Conservation (phyloP, 352 stramenopile species). For the Phytophthora capsici region DNA sequence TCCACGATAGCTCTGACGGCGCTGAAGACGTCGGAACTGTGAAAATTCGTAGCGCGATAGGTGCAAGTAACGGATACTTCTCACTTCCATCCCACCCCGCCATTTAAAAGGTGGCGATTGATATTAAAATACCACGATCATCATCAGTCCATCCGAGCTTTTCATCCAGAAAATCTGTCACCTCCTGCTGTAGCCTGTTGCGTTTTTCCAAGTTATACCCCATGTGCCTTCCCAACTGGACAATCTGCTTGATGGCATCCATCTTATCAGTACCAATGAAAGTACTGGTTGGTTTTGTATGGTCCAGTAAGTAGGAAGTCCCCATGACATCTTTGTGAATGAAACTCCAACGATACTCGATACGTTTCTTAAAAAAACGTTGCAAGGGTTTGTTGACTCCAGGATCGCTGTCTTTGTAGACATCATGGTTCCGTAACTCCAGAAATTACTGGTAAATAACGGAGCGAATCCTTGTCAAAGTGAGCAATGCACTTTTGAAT, state of each 20-base stretch:
- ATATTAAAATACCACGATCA: conserved; percentile 1
- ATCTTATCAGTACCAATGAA: conserved; percentile 3
- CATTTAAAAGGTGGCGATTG: background rate
- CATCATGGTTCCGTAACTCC: no score
- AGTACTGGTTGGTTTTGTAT: background rate
- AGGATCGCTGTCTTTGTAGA: no score
- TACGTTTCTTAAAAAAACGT: no score
- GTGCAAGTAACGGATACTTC: background rate
- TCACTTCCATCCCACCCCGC: conserved; percentile 5
- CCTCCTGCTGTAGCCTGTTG: conserved; percentile 1
- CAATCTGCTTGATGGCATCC: background rate
- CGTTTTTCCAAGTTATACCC: background rate
- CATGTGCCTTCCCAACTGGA: background rate
- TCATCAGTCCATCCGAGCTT: background rate
- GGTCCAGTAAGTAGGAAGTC: conserved; percentile 5
- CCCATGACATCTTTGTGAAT: conserved; percentile 4
- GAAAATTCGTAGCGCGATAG: conserved; percentile 9
- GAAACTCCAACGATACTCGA: conserved; percentile 5
- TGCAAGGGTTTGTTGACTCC: no score
- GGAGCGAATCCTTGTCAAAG: no score
- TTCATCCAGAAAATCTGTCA: conserved; percentile 2
- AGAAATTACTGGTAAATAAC: no score
- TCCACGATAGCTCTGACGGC: conserved; percentile 5
- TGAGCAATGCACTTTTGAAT: no score
- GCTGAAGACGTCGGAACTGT: conserved; percentile 1